phyloP scores from a whole-genome alignment of 2,329 filamentous ascomycete genomes.

The Xylaria polymorpha region DNA sequence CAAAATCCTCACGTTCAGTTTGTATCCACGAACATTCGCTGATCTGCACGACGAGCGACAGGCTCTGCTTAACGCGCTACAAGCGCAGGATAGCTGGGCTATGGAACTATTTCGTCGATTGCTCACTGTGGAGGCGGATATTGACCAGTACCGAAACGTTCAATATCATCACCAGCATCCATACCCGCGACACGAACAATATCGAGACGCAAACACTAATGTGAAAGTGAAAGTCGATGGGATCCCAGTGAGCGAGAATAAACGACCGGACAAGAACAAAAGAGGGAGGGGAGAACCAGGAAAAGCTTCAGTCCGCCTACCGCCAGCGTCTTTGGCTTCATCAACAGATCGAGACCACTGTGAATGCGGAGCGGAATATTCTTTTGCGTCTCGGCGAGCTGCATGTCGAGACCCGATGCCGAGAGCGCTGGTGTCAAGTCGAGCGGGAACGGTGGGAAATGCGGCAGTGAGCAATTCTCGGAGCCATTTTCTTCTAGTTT shows the following conservation, averaged over 20 bases:
- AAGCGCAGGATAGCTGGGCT: slow-evolving; percentile 54
- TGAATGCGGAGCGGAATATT: slow-evolving; percentile 60
- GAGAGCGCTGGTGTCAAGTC: slow-evolving; percentile 48
- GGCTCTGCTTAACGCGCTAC: slow-evolving; percentile 58
- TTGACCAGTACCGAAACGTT: slow-evolving; percentile 29
- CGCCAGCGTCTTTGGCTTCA: slow-evolving; percentile 58
- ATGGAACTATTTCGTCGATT: slow-evolving; percentile 56
- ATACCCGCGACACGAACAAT: slow-evolving; percentile 33
- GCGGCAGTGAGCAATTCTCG: neutral
- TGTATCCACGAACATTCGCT: slow-evolving; percentile 55
- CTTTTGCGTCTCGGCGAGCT: slow-evolving; percentile 61
- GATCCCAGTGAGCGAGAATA: neutral
- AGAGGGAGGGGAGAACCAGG: slow-evolving; percentile 1
- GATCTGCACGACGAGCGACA: slow-evolving; percentile 59
- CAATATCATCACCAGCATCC: neutral
- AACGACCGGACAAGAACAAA: neutral
- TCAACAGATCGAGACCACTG: slow-evolving; percentile 57
- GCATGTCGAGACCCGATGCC: slow-evolving; percentile 60
- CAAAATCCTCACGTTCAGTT: slow-evolving; percentile 43
- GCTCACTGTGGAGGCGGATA: slow-evolving; percentile 51
- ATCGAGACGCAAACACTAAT: neutral
- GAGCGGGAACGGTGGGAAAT: slow-evolving; percentile 6
- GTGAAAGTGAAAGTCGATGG: slow-evolving; percentile 16
- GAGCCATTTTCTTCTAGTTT: too few relatives aligned
- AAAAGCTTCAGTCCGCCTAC: slow-evolving; percentile 28